phyloP scores from a whole-genome alignment of 2,329 filamentous ascomycete genomes.

The Colletotrichum ledebouriae region DNA sequence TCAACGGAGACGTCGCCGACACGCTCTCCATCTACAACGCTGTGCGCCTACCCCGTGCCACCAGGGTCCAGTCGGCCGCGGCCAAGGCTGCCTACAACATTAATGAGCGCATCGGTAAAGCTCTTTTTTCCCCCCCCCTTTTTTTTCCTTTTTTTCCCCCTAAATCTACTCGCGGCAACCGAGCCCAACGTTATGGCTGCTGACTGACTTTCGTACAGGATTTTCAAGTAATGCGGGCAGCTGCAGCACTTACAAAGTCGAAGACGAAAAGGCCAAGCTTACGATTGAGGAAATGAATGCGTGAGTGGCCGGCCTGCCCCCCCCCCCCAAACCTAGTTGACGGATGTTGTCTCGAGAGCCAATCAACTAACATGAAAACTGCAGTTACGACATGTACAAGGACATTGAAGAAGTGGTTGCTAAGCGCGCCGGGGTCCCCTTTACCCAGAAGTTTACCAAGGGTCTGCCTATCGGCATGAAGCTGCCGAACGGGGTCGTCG shows the following conservation, averaged over 20 bases:
- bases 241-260: conserved; percentile 70
- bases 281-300: conserved; percentile 79
- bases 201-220: conserved; percentile 51
- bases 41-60: conserved; percentile 67
- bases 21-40: conserved; percentile 64
- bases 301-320: conserved; percentile 53
- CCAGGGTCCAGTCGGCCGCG: conserved; percentile 68
- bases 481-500: conserved; percentile 63
- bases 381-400: conserved; percentile 70
- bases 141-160: neutral
- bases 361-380: conserved; percentile 6
- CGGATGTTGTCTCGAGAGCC: neutral
- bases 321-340: neutral
- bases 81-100: conserved; percentile 72
- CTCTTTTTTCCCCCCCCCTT: neutral
- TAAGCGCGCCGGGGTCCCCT: conserved; percentile 49
- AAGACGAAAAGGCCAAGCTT: conserved; percentile 71
- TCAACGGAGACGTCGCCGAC: conserved; percentile 61
- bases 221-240: conserved; percentile 72
- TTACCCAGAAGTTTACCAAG: conserved; percentile 54
- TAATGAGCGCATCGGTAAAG: conserved; percentile 70
- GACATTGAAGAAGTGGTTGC: conserved; percentile 66
- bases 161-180: neutral
- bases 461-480: conserved; percentile 63
- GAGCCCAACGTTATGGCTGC: too few species aligned